phyloP scores from a whole-genome alignment of 2,329 filamentous ascomycete genomes.

The Alternaria brassicicola region DNA sequence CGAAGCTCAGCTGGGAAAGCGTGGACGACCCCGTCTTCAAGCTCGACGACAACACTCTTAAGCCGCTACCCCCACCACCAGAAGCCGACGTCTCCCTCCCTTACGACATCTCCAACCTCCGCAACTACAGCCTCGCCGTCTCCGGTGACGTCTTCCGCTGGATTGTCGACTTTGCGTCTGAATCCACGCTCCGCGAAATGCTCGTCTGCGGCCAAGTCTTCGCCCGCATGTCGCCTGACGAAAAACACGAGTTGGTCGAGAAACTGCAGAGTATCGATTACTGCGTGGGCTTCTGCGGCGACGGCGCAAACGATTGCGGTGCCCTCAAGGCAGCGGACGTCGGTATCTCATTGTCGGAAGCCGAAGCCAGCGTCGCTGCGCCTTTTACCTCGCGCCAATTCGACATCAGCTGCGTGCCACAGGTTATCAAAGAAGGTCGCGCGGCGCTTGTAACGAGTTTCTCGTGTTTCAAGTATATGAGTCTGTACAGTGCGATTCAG shows the following conservation, averaged over 20 bases:
- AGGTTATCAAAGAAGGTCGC: slow-evolving; percentile 90
- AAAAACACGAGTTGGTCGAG: slow-evolving; percentile 97
- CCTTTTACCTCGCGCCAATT: slow-evolving; percentile 96
- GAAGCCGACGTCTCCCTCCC: slow-evolving; percentile 82
- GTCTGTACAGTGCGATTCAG: slow-evolving; percentile 97
- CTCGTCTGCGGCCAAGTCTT: slow-evolving; percentile 91
- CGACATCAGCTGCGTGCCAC: slow-evolving; percentile 93
- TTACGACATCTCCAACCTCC: slow-evolving; percentile 79
- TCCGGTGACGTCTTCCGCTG: slow-evolving; percentile 95
- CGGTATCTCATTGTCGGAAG: slow-evolving; percentile 94
- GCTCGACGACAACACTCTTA: slow-evolving; percentile 78
- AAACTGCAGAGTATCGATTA: slow-evolving; percentile 97
- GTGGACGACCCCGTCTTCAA: slow-evolving; percentile 84
- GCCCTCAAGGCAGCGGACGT: slow-evolving; percentile 97
- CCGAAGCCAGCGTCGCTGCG: slow-evolving; percentile 96
- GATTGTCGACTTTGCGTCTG: slow-evolving; percentile 88
- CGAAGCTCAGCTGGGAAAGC: slow-evolving; percentile 85
- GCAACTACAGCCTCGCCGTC: slow-evolving; percentile 87
- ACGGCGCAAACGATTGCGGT: slow-evolving; percentile 96
- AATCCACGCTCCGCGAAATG: slow-evolving; percentile 83
- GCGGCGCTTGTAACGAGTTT: slow-evolving; percentile 98
- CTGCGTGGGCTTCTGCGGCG: slow-evolving; percentile 93
- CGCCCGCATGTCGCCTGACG: slow-evolving; percentile 97
- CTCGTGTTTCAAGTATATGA: slow-evolving; percentile 99
- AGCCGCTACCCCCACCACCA: slow-evolving; percentile 74